Conservation (phyloP, 768 basidiomycete species). For the Grammothele lineata region DNA sequence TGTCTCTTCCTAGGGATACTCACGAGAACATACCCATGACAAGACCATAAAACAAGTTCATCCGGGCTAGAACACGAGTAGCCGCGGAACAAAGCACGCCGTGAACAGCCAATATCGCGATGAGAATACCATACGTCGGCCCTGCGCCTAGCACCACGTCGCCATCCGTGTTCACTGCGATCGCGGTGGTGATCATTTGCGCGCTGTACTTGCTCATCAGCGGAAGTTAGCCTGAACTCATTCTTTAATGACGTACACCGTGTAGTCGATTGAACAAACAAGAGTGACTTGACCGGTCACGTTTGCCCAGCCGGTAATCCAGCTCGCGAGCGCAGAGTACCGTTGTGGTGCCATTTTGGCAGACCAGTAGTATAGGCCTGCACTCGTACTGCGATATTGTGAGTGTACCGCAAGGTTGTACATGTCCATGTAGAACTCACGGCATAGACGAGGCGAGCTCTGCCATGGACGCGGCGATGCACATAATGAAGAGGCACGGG, state of each 20-base stretch:
- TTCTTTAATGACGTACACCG: conserved; percentile 35
- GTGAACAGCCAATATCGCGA: conserved; percentile 58
- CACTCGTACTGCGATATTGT: conserved; percentile 57
- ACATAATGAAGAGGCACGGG: conserved; percentile 61
- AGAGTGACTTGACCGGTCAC: conserved; percentile 66
- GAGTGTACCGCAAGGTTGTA: not conserved
- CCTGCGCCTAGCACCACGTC: conserved; percentile 45
- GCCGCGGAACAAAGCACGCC: conserved; percentile 73
- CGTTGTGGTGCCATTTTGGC: conserved; percentile 63
- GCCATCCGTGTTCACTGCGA: conserved; percentile 56
- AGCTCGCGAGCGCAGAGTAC: conserved; percentile 57
- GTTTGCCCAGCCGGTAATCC: conserved; percentile 71
- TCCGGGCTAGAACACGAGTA: conserved; percentile 55
- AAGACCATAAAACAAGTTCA: conserved; percentile 64
- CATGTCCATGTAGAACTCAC: conserved; percentile 35
- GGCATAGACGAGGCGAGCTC: conserved; percentile 73
- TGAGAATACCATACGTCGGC: conserved; percentile 62
- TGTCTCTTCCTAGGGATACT: not conserved
- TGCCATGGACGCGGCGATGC: conserved; percentile 64
- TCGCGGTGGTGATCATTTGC: conserved; percentile 72
- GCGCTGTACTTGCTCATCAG: conserved; percentile 35
- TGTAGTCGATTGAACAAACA: conserved; percentile 72
- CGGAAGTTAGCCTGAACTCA: not conserved
- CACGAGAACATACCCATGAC: conserved; percentile 44
- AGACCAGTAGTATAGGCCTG: conserved; percentile 75